These are phyloP conservation scores for Hypoxylon sp. DNA, from an alignment of 2,329 filamentous ascomycete genomes.

Conservation along the genomic window DNA sequence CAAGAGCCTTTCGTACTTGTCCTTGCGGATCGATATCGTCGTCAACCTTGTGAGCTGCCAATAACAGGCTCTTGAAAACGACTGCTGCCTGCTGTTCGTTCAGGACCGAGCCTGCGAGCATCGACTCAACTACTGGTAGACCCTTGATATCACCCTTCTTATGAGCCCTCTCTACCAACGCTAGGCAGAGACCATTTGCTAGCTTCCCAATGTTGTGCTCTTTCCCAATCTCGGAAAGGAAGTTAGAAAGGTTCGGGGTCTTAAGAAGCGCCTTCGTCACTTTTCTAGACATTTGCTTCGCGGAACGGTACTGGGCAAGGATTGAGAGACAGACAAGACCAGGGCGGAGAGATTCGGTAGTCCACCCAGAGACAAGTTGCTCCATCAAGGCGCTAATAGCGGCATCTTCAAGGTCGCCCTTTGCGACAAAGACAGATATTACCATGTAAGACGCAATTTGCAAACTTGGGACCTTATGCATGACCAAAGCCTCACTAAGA, in stretches of 20 bases:
- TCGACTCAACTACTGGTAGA: slow-evolving; percentile 71
- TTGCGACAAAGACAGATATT: slow-evolving; percentile 85
- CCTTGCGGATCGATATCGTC: slow-evolving; percentile 68
- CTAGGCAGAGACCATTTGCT: slow-evolving; percentile 78
- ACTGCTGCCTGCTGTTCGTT: slow-evolving; percentile 74
- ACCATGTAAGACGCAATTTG: slow-evolving; percentile 94
- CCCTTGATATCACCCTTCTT: slow-evolving; percentile 72
- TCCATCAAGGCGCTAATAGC: slow-evolving; percentile 92
- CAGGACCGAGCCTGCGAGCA: slow-evolving; percentile 72
- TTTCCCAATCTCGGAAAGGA: slow-evolving; percentile 73
- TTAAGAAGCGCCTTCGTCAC: slow-evolving; percentile 79
- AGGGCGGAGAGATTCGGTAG: slow-evolving; percentile 77
- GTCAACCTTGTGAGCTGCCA: slow-evolving; percentile 71
- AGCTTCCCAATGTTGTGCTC: slow-evolving; percentile 79
- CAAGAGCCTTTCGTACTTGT: slow-evolving; percentile 73
- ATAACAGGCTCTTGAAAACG: slow-evolving; percentile 75
- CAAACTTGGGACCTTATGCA: slow-evolving; percentile 82
- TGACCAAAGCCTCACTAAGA: slow-evolving; percentile 81
- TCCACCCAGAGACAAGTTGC: slow-evolving; percentile 84
- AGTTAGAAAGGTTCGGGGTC: slow-evolving; percentile 70
- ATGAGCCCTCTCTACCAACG: slow-evolving; percentile 72
- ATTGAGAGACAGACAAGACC: slow-evolving; percentile 86
- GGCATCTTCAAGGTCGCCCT: slow-evolving; percentile 82
- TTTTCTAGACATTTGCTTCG: slow-evolving; percentile 76
- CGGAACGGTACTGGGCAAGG: slow-evolving; percentile 83